phyloP scores from a whole-genome alignment of 345 rosid genomes.

The Populus davidiana region DNA sequence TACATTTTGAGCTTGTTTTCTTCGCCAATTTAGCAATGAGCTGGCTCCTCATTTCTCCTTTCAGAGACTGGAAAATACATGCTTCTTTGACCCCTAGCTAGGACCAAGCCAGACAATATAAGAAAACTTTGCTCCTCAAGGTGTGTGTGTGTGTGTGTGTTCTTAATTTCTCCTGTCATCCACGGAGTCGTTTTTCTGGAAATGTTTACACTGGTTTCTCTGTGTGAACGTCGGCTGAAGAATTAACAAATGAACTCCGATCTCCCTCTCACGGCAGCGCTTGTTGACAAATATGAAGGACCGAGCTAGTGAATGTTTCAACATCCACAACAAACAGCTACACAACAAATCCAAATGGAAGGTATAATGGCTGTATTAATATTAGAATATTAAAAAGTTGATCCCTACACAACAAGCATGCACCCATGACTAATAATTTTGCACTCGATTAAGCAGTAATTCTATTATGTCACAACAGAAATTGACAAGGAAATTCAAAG shows the following conservation, averaged over 20 bases:
- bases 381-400: slow-evolving; percentile 5
- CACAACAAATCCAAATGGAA: slow-evolving; percentile 32
- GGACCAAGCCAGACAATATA: neutral
- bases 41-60: too few species aligned
- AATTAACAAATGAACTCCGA: neutral
- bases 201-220: slow-evolving; percentile 1
- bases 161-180: neutral
- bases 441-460: too few species aligned
- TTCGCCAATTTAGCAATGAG: too few species aligned
- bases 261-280: slow-evolving; percentile 4
- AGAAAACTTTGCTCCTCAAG: too few species aligned
- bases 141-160: too few species aligned
- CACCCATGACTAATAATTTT: too few species aligned
- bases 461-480: too few species aligned
- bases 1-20: too few species aligned
- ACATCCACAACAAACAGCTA: slow-evolving; percentile 47
- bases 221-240: slow-evolving; percentile 4
- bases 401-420: neutral
- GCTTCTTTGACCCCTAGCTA: neutral
- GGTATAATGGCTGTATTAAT: slow-evolving; percentile 6
- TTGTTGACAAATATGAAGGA: neutral
- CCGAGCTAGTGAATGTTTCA: slow-evolving; percentile 6
- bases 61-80: neutral
- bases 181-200: slow-evolving; percentile 5
- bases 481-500: too few species aligned